phyloP scores from a whole-genome alignment of 768 basidiomycete species.

The Inosperma sp. region DNA sequence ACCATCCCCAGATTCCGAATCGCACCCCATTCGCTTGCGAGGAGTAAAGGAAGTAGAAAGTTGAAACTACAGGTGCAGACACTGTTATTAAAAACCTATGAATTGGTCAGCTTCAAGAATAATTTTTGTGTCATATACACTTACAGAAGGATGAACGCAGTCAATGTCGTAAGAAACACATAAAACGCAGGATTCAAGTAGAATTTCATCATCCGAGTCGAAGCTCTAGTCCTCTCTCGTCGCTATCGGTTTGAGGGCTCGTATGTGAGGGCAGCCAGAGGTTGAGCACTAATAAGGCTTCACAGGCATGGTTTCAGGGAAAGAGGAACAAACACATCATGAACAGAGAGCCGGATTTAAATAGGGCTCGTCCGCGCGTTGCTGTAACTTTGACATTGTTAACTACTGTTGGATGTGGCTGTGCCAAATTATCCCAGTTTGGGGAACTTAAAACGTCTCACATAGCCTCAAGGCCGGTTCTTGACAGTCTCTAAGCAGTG shows the following conservation, averaged over 20 bases:
- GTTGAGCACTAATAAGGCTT: too few relatives aligned
- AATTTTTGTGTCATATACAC: constrained; percentile 5
- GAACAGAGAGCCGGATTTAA: too few relatives aligned
- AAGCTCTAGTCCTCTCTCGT: constrained; percentile 2
- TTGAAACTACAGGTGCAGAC: constrained; percentile 30
- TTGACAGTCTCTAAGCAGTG: too few relatives aligned
- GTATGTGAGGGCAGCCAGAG: not conserved
- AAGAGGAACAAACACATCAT: too few relatives aligned
- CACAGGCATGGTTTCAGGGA: too few relatives aligned
- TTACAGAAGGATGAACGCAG: constrained; percentile 28
- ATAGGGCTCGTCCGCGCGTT: too few relatives aligned
- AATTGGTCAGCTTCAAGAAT: not conserved
- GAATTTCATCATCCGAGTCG: constrained; percentile 11
- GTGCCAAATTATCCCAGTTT: too few relatives aligned
- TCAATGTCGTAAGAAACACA: constrained; percentile 22
- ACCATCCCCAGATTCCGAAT: constrained; percentile 44
- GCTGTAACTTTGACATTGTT: too few relatives aligned
- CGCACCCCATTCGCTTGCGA: constrained; percentile 37
- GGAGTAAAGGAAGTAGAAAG: constrained; percentile 35
- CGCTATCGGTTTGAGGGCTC: not conserved
- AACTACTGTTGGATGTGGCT: too few relatives aligned
- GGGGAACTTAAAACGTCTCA: too few relatives aligned
- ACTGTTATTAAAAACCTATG: constrained; percentile 31
- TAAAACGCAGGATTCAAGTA: constrained; percentile 22
- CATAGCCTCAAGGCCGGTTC: too few relatives aligned